A percentile compares a stretch with the other conserved stretches of the same genome.
Conservation (phyloP, 192 early-diverging fungal species). For the Spizellomyces sp. region DNA sequence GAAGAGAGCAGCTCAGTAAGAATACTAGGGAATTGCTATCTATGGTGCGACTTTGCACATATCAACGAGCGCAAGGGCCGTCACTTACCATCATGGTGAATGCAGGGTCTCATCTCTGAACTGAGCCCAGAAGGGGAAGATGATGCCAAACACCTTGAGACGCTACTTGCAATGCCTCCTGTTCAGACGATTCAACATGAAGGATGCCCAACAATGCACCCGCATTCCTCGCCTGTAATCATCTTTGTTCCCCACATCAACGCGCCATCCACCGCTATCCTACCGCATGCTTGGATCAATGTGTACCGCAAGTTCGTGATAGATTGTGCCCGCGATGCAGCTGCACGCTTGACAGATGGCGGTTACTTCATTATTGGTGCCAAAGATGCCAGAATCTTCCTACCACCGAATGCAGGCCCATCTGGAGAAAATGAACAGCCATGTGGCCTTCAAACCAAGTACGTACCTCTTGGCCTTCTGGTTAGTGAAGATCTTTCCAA, state of each 20-base stretch:
- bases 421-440: not conserved
- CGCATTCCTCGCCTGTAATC: constrained; percentile 5
- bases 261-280: constrained; percentile 33
- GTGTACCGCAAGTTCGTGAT: constrained; percentile 38
- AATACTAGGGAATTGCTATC: constrained; percentile 62
- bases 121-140: constrained; percentile 49
- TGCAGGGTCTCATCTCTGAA: constrained; percentile 75
- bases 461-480: constrained; percentile 31
- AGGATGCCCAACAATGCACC: too few relatives aligned
- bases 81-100: not conserved
- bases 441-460: constrained; percentile 1
- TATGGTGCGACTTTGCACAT: constrained; percentile 40
- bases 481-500: constrained; percentile 28
- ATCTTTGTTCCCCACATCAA: constrained; percentile 43
- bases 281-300: constrained; percentile 27
- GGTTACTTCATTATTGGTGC: constrained; percentile 42
- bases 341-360: constrained; percentile 20
- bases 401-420: not conserved
- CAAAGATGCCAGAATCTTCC: constrained; percentile 30
- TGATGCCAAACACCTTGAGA: constrained; percentile 28
- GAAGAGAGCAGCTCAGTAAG: constrained; percentile 60
- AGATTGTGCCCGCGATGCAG: constrained; percentile 25
- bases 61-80: too few relatives aligned
- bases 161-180: constrained; percentile 18
- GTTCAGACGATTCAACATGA: not conserved